Base-by-base conservation (phyloP, 1,284 basidiomycete genomes). In the Ganoderma sp. region DNA sequence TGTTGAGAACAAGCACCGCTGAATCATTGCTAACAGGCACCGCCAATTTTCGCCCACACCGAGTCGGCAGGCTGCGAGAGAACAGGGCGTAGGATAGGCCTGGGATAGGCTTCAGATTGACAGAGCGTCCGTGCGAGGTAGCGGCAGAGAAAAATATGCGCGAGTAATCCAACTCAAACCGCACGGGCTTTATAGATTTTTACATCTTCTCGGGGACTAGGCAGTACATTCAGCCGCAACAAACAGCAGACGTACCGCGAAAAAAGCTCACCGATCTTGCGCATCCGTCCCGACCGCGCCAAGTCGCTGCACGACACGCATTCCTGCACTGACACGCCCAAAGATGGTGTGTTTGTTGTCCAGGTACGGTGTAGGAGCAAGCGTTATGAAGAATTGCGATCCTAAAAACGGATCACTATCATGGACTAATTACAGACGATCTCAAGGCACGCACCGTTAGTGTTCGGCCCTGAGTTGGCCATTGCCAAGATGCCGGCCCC, bases 401-500 rank as follows among this genome's bases (percentile, higher is more conserved):
- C 94, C 95, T 95, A 48, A 45, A 65, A 62, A 52, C 63, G 62
- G 32, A 66, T 66, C n/a, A 65, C 58, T 43, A 22, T 43, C 15
- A n/a, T n/a, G 63, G 67, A 69, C 48, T 59, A 42, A 32, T 41
- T 1, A n/a, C 67, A 43, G 19, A 60, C 39, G 32, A n/a, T 43
- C 56, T 4, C 34, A 32, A 25, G 43, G 42, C 63, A 48, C 86
- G 63, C 68, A 90, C 96, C 95, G 78, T 98, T 98, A 14, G 93
- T 94, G 77, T 98, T 96, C 7, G 96, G 95, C 0, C 96, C 96
- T 45, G 93, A 92, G 79, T 98, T 98, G 2, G 96, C 96, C 96
- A 98, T 98, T 9, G 96, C 96, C 28, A 98, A 86, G 66, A 98
- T 96, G 34, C 96, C 96, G 57, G 96, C 95, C n/a, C 96, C 96